These are phyloP conservation scores for Crithidia acanthocephali DNA, from an alignment of 208 protist species.

Conservation along the genomic window DNA sequence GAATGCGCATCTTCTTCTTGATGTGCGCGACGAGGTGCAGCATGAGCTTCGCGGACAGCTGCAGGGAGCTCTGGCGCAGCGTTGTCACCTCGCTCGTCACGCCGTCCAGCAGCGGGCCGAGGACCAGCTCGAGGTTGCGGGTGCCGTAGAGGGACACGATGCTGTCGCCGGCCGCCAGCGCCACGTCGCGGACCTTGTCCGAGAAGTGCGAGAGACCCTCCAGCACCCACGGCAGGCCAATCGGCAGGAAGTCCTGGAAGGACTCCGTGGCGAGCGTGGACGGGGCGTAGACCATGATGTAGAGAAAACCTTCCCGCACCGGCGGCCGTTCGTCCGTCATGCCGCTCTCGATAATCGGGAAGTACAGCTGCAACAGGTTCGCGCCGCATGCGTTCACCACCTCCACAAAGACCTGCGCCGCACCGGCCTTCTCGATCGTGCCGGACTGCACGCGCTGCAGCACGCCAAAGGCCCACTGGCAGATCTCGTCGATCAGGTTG, in stretches of 20 bases:
- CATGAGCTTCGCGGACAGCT: conserved; percentile 90
- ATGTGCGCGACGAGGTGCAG: conserved; percentile 87
- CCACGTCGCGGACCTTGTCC: conserved; percentile 89
- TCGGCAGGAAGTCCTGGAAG: conserved; percentile 83
- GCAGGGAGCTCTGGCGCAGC: conserved; percentile 89
- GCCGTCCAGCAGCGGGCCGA: conserved; percentile 81
- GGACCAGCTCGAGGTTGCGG: conserved; percentile 79
- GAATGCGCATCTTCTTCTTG: conserved; percentile 87
- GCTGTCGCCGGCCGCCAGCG: conserved; percentile 85
- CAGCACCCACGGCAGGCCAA: conserved; percentile 89
- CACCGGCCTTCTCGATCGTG: conserved; percentile 90
- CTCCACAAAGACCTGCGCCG: conserved; percentile 92
- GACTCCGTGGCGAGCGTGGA: conserved; percentile 66
- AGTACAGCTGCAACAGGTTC: conserved; percentile 66
- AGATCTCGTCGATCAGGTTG: conserved; percentile 68
- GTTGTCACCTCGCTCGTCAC: conserved; percentile 86
- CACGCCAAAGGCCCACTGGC: conserved; percentile 82
- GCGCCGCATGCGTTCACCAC: conserved; percentile 76
- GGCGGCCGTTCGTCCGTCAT: conserved; percentile 85
- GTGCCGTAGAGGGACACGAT: conserved; percentile 92
- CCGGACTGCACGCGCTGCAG: conserved; percentile 70
- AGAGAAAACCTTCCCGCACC: conserved; percentile 92
- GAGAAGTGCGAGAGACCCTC: conserved; percentile 91
- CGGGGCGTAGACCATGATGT: conserved; percentile 93
- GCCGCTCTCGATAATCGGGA: conserved; percentile 64